Conservation (phyloP, 2,329 filamentous ascomycete species). For the Cladosporium sp. region DNA sequence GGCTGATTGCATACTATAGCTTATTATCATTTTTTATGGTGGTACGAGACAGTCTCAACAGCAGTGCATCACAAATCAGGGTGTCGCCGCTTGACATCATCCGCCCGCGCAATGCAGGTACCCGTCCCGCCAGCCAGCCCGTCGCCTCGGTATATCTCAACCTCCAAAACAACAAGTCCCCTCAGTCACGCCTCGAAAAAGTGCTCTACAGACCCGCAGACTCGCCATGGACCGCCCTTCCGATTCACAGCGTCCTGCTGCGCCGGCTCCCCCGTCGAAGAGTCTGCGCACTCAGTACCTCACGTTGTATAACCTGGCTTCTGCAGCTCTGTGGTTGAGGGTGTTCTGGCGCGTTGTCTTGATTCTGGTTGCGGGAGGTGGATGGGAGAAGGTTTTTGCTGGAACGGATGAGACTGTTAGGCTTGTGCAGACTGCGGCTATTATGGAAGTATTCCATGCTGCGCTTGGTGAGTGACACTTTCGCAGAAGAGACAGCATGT, state of each 20-base stretch:
- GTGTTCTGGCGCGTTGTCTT: constrained; percentile 67
- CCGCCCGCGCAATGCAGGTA: neutral
- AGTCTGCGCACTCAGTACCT: constrained; percentile 55
- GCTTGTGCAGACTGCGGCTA: constrained; percentile 78
- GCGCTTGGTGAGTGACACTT: constrained; percentile 58
- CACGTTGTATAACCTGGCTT: constrained; percentile 77
- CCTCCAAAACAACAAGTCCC: neutral
- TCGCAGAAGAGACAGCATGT: neutral
- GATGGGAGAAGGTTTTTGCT: constrained; percentile 55
- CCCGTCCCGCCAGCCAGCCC: no score
- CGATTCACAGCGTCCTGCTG: constrained; percentile 21
- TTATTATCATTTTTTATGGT: no score
- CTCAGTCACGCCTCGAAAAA: no score
- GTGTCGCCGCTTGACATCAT: neutral
- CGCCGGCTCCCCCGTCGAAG: constrained; percentile 27
- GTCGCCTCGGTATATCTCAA: neutral
- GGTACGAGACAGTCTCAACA: no score
- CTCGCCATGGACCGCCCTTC: constrained; percentile 24
- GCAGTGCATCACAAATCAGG: no score
- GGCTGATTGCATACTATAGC: no score
- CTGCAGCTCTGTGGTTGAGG: constrained; percentile 70
- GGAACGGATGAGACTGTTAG: constrained; percentile 64
- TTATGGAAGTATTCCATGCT: constrained; percentile 80
- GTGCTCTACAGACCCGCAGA: neutral
- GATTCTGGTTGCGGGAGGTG: constrained; percentile 37